phyloP scores from a whole-genome alignment of 2,329 filamentous ascomycete species.

The Cordyceps sp. region DNA sequence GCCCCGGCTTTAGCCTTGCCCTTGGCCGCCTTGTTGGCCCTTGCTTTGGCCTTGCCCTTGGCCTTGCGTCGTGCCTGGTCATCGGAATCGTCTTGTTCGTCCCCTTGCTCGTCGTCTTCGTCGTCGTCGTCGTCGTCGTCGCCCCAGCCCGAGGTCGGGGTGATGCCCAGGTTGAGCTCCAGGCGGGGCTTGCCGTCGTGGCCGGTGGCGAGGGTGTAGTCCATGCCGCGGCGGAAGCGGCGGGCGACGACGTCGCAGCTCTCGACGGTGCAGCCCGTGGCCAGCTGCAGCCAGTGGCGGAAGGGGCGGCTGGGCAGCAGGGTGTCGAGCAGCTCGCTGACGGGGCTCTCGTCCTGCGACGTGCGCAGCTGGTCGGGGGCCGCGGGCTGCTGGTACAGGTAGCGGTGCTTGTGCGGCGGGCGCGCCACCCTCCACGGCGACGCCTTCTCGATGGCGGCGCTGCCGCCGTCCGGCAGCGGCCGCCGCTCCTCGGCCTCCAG shows the following conservation, averaged over 20 bases:
- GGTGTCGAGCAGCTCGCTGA: slow-evolving; percentile 65
- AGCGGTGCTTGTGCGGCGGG: slow-evolving; percentile 92
- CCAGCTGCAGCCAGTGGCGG: slow-evolving; percentile 73
- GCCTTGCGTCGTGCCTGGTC: slow-evolving; percentile 14
- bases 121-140: slow-evolving; percentile 36
- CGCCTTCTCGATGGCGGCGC: slow-evolving; percentile 38
- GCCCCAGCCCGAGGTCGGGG: slow-evolving; percentile 74
- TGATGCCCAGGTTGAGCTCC: slow-evolving; percentile 77
- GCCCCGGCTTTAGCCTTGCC: slow-evolving; percentile 7
- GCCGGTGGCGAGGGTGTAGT: slow-evolving; percentile 86
- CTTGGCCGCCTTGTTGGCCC: slow-evolving; percentile 14
- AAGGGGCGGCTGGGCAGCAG: slow-evolving; percentile 77
- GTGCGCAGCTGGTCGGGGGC: slow-evolving; percentile 18
- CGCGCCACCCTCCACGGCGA: slow-evolving; percentile 59
- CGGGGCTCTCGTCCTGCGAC: slow-evolving; percentile 32
- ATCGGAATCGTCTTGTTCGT: no score
- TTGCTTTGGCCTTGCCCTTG: slow-evolving; percentile 15
- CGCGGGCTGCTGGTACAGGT: slow-evolving; percentile 56
- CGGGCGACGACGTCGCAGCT: slow-evolving; percentile 67
- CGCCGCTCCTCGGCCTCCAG: slow-evolving; percentile 48
- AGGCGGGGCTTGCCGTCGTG: slow-evolving; percentile 64
- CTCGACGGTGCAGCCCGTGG: slow-evolving; percentile 59
- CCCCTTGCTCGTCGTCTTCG: slow-evolving; percentile 10
- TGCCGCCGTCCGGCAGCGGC: slow-evolving; percentile 25
- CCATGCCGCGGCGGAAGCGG: slow-evolving; percentile 69